These are phyloP conservation scores for Schwanniomyces yamadae DNA, from an alignment of 805 yeast genomes.

Conservation along the genomic window DNA sequence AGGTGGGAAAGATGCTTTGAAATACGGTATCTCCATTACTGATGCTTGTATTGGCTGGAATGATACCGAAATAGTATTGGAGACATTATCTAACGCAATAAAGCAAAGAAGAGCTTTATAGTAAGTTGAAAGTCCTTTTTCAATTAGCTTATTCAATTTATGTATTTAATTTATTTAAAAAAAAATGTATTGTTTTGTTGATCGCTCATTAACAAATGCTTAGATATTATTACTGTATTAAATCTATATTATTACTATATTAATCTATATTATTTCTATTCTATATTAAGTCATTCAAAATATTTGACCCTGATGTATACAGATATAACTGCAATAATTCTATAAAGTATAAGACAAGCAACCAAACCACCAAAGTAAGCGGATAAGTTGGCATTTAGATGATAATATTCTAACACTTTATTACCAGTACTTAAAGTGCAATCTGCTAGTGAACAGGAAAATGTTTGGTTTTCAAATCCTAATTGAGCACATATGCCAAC, in stretches of 20 bases:
- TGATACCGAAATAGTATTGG: constrained; percentile 70
- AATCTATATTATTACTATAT: background rate
- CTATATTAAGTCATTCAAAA: constrained; percentile 10
- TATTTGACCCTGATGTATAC: constrained; percentile 27
- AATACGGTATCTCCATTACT: constrained; percentile 95
- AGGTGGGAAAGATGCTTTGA: constrained; percentile 69
- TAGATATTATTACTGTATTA: background rate
- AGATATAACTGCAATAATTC: constrained; percentile 27
- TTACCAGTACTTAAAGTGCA: constrained; percentile 30
- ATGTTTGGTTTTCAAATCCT: constrained; percentile 50
- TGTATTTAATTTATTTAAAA: background rate
- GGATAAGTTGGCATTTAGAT: constrained; percentile 24
- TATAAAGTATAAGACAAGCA: constrained; percentile 34
- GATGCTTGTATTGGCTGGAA: constrained; percentile 97
- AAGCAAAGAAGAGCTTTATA: constrained; percentile 60
- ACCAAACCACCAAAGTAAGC: constrained; percentile 34
- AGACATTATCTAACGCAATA: constrained; percentile 74
- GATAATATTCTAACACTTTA: constrained; percentile 31
- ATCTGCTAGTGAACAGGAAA: constrained; percentile 43
- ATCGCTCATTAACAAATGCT: background rate
- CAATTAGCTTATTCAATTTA: constrained; percentile 1
- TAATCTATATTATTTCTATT: background rate
- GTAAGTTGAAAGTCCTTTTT: no score
- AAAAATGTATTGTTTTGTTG: background rate
- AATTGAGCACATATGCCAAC: constrained; percentile 59